Evolutionary conservation across 2,329 filamentous ascomycete genomes (phyloP).

Genomic region (Spiromastix sp.): DNA sequence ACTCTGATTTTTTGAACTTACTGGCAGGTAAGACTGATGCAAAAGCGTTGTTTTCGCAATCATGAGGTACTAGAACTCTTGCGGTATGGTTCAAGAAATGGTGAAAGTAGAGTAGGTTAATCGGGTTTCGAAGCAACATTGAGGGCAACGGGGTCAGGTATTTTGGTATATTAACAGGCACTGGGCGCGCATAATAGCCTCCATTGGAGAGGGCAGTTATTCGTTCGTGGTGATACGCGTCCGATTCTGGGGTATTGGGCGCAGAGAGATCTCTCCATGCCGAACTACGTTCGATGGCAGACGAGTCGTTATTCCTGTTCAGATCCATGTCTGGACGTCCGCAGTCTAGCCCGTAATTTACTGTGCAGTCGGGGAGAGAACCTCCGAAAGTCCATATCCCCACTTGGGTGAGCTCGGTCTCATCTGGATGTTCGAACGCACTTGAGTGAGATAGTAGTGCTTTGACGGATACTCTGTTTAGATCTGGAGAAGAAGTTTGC

Average conservation of each 20-base stretch:
- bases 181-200: conserved; percentile 61
- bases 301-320: conserved; percentile 57
- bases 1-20: too few relatives aligned
- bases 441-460: conserved; percentile 48
- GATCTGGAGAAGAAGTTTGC: conserved; percentile 29
- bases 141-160: conserved; percentile 46
- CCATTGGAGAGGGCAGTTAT: conserved; percentile 43
- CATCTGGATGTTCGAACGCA: conserved; percentile 18
- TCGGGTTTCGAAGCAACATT: conserved; percentile 57
- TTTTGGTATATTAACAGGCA: conserved; percentile 53
- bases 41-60: conserved; percentile 52
- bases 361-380: conserved; percentile 17
- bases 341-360: conserved; percentile 58
- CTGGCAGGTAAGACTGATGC: conserved; percentile 51
- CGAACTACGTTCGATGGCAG: conserved; percentile 41
- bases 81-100: conserved; percentile 74
- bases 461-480: conserved; percentile 52
- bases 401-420: too few relatives aligned
- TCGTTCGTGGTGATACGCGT: conserved; percentile 37
- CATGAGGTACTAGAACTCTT: conserved; percentile 52
- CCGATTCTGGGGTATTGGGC: conserved; percentile 31
- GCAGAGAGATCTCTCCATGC: conserved; percentile 8
- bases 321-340: conserved; percentile 61
- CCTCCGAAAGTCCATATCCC: too few relatives aligned
- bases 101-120: conserved; percentile 69